Percentiles rank a stretch among this genome's conserved stretches.
phyloP scores from a whole-genome alignment of 345 rosid species.

The Microcos paniculata region DNA sequence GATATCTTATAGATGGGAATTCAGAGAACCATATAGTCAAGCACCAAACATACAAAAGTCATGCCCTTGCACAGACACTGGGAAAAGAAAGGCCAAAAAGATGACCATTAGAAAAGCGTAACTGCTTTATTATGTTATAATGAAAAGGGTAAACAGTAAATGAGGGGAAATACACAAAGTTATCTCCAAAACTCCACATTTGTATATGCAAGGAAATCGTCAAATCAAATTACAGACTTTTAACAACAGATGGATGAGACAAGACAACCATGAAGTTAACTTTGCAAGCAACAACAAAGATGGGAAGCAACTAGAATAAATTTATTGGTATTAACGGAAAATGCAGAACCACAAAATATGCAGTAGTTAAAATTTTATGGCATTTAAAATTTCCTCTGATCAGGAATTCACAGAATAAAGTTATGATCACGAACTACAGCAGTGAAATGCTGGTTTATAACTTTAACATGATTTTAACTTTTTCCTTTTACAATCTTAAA shows the following conservation, averaged over 20 bases:
- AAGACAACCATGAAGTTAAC: not conserved
- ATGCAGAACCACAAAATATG: not conserved
- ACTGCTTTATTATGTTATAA: not conserved
- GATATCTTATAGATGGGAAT: not conserved
- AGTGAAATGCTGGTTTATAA: not conserved
- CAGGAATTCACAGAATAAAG: not conserved
- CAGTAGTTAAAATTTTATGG: not conserved
- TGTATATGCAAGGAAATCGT: too few species aligned
- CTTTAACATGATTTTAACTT: not conserved
- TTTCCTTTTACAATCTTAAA: not conserved
- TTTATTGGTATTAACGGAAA: not conserved
- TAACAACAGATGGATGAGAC: not conserved
- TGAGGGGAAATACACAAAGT: not conserved
- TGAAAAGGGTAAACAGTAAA: not conserved
- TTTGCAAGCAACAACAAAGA: not conserved
- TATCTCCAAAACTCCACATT: not conserved
- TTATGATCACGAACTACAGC: not conserved
- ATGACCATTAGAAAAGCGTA: not conserved
- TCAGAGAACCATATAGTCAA: not conserved
- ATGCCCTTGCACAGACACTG: slow-evolving; percentile 16
- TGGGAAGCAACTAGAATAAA: not conserved
- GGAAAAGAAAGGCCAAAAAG: not conserved
- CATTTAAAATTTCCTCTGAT: not conserved
- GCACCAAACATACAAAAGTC: not conserved
- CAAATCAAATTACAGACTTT: not conserved